A percentile compares a stretch with the other conserved stretches of the same genome.
Evolutionary conservation across 2,329 filamentous ascomycete species (phyloP).

Genomic region (Apiospora arundinis): DNA sequence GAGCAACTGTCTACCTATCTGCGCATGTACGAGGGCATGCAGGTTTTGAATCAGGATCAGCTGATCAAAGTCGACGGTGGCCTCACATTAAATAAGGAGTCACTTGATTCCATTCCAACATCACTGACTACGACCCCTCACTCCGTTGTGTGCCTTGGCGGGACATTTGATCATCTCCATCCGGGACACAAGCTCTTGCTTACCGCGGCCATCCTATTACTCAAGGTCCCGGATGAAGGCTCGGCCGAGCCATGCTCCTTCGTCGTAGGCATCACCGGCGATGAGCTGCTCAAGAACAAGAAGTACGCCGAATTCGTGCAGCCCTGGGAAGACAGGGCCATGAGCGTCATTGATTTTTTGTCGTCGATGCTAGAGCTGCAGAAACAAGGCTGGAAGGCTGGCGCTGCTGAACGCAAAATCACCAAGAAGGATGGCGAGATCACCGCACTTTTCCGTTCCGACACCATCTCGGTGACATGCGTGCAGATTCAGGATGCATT

Average conservation of each 20-base stretch:
- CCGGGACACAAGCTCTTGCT: slow-evolving; percentile 95
- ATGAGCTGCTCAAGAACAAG: slow-evolving; percentile 86
- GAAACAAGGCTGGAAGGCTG: slow-evolving; percentile 50
- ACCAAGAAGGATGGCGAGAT: slow-evolving; percentile 49
- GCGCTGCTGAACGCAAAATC: slow-evolving; percentile 42
- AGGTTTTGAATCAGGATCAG: slow-evolving; percentile 56
- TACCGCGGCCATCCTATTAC: slow-evolving; percentile 80
- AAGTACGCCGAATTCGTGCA: slow-evolving; percentile 84
- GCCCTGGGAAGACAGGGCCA: slow-evolving; percentile 77
- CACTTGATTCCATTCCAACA: slow-evolving; percentile 22
- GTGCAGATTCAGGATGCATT: slow-evolving; percentile 87
- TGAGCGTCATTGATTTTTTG: slow-evolving; percentile 75
- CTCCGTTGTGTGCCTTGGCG: slow-evolving; percentile 78
- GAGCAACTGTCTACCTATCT: slow-evolving; percentile 59
- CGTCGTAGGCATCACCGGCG: slow-evolving; percentile 87
- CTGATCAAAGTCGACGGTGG: slow-evolving; percentile 60
- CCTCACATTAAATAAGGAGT: slow-evolving; percentile 49
- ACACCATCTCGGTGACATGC: slow-evolving; percentile 72
- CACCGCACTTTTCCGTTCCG: slow-evolving; percentile 63
- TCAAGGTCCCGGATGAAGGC: slow-evolving; percentile 56
- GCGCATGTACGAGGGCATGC: slow-evolving; percentile 52
- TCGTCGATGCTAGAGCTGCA: slow-evolving; percentile 62
- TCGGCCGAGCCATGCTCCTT: slow-evolving; percentile 59
- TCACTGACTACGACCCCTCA: slow-evolving; percentile 43
- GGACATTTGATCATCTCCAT: slow-evolving; percentile 96